Evolutionary conservation across 352 stramenopile genomes (phyloP).

Genomic region (Pythium biforme): DNA sequence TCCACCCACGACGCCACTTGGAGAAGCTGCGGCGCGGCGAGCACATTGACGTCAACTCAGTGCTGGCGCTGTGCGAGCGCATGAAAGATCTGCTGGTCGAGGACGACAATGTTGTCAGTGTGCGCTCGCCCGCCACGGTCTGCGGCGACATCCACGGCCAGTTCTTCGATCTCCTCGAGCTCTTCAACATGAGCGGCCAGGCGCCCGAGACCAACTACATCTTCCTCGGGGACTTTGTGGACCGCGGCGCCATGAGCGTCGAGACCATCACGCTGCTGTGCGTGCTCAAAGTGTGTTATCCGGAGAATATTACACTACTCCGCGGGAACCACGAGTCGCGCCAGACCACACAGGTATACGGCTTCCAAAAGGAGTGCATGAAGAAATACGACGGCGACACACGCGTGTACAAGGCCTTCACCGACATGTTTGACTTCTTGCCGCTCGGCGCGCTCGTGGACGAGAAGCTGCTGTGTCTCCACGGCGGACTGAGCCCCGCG

Average conservation of each 20-base stretch:
- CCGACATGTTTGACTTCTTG: conserved; percentile 87
- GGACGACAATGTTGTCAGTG: conserved; percentile 85
- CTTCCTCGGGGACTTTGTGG: conserved; percentile 90
- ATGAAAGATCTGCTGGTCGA: conserved; percentile 84
- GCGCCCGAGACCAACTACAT: conserved; percentile 90
- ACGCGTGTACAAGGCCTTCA: conserved; percentile 92
- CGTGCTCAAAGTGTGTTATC: conserved; percentile 85
- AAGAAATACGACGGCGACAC: conserved; percentile 75
- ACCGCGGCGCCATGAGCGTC: conserved; percentile 87
- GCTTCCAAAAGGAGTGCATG: conserved; percentile 74
- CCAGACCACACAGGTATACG: conserved; percentile 65
- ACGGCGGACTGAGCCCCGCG: conserved; percentile 83
- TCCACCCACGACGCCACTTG: conserved; percentile 34
- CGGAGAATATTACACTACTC: conserved; percentile 84
- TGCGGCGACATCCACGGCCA: conserved; percentile 90
- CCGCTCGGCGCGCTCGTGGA: conserved; percentile 88
- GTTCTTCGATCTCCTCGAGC: conserved; percentile 88
- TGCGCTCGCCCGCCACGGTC: conserved; percentile 84
- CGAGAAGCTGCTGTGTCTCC: conserved; percentile 88
- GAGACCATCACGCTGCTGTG: conserved; percentile 84
- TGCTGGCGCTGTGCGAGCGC: conserved; percentile 88
- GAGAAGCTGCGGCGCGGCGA: conserved; percentile 79
- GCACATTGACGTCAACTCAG: conserved; percentile 84
- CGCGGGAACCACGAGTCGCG: conserved; percentile 66
- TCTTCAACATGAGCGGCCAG: conserved; percentile 85